A percentile compares a stretch with the other conserved stretches of the same genome.
These are phyloP conservation scores for Urostyla sp. DNA, from an alignment of 73 alveolate species.

Conservation along the genomic window DNA sequence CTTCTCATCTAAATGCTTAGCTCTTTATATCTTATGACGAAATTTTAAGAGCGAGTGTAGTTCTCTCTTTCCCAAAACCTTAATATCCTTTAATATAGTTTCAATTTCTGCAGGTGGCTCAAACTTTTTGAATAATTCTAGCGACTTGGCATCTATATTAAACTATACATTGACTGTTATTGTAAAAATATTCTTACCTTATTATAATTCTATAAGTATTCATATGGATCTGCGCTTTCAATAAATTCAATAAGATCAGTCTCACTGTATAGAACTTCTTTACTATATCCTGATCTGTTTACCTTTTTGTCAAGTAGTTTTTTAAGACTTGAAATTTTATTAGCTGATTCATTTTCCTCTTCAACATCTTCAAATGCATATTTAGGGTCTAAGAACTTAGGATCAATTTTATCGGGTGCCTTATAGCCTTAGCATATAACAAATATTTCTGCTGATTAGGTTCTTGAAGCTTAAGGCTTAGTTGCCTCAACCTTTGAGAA, in stretches of 20 bases:
- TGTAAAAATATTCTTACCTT: constrained; percentile 72
- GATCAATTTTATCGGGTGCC: constrained; percentile 97
- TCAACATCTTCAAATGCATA: constrained; percentile 90
- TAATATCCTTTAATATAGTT: constrained; percentile 86
- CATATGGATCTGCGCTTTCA: constrained; percentile 93
- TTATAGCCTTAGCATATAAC: constrained; percentile 93
- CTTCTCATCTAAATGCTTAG: constrained; percentile 61
- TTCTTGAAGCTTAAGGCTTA: constrained; percentile 97
- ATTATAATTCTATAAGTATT: constrained; percentile 81
- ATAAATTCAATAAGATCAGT: constrained; percentile 86
- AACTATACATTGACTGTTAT: constrained; percentile 4
- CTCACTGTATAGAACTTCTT: constrained; percentile 88
- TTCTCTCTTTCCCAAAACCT: constrained; percentile 95
- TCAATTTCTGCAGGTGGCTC: constrained; percentile 81
- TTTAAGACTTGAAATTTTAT: constrained; percentile 83
- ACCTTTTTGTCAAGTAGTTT: constrained; percentile 87
- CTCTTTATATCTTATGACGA: constrained; percentile 84
- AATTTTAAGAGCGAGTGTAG: constrained; percentile 83
- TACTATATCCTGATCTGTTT: constrained; percentile 94
- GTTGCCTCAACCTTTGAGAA: constrained; percentile 96
- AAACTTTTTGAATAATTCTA: constrained; percentile 3
- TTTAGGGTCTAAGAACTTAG: constrained; percentile 96
- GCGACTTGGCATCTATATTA: constrained; percentile 47
- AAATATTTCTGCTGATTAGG: constrained; percentile 97
- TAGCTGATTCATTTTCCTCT: constrained; percentile 86